Evolutionary conservation across 306 rosid genomes (phyloP), one percentile per base, ranked within the genome.

Genomic region (Begonia peltatifolia): DNA sequence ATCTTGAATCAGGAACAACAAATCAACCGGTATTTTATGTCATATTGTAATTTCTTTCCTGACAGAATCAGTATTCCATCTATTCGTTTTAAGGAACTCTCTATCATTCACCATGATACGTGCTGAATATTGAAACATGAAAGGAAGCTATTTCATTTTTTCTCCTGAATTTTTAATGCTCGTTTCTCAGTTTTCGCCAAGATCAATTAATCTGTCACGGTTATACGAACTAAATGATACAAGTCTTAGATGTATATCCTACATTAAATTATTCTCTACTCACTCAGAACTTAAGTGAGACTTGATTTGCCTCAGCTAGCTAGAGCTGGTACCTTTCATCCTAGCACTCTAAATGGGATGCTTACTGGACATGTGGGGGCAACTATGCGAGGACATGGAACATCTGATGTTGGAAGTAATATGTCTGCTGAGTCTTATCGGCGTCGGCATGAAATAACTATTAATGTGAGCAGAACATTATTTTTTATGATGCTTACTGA

Each of bases 401-500:
- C 70, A 58, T 67, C 76, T 25, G 95, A 83, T 67, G 75, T 65
- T 17, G 97, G 81, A 71, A 75, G 69, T 58, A 86, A 78, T 57
- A 52, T 85, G 71, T 73, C 94, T 16, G 66, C 93, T 1, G 94
- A 83, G 59, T 22, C 94, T 52, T 92, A 83, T 70, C 74, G 96
- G 47, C 88, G 69, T 14, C 79, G 75, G 47, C 96, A 92, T 75
- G 99, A 92, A 76, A 92, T 92, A 55, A 58, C 87, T 71, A 82
- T 73, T 63, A 18, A 69, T 61, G 99, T 92, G 64, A 86, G 96
- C 77, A 54, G 51, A 20, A 11, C 23, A 47, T 53, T n/a, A 12
- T 15, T 20, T 23, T 16, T 58, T 25, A 46, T 48, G 58, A 62
- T 61, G 20, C 9, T 23, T 49, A 54, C 9, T 46, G 46, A 43